Base-by-base conservation (phyloP, 805 yeast species). In the Candida arabinofermentans region DNA sequence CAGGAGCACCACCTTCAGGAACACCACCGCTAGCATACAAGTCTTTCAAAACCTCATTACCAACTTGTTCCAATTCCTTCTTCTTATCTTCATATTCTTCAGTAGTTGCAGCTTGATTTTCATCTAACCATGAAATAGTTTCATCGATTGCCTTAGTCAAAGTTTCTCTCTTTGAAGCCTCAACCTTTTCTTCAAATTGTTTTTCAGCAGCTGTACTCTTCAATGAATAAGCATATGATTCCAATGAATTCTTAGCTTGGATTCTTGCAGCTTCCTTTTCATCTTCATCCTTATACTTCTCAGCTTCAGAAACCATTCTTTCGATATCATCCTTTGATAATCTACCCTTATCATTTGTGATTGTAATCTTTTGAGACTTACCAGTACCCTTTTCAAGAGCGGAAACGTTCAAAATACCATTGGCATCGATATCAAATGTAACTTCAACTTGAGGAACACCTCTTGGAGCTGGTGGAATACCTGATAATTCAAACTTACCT, bases 361-460 rank as follows among this genome's bases (percentile, higher is more conserved):
- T 89, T 42, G 96, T 87, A 62, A 89, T 86, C 58, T 91, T 83
- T 68, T 90, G 88, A 44, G 86, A 75, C 69, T 86, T 86, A 67
- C 96, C 97, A 43, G 96, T 87, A 61, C 93, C 96, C 74, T 89
- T 89, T 64, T 89, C 97, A 51, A 85, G 74, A 43, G 96, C 96
- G 37, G 81, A 71, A 43, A 86, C 95, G 65, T 85, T 85, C 70
- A 86, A 76, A 53, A 86, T 86, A 66, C 95, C 95, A 62, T 84
- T 84, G 37, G 93, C 90, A 61, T 86, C 95, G 46, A 86, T 71
- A 61, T 82, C 88, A 64, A 86, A 86, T n/a, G 93, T 84, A 43
- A 86, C 95, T 70, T 86, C 93, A 61, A 86, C 81, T 69, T 86
- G 95, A 51, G 95, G 95, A 46, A 81, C 86, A 62, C 95, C 95